Evolutionary conservation across 768 basidiomycete genomes (phyloP), one percentile per base, ranked within the genome.

Genomic region (Termitomyces sp.): DNA sequence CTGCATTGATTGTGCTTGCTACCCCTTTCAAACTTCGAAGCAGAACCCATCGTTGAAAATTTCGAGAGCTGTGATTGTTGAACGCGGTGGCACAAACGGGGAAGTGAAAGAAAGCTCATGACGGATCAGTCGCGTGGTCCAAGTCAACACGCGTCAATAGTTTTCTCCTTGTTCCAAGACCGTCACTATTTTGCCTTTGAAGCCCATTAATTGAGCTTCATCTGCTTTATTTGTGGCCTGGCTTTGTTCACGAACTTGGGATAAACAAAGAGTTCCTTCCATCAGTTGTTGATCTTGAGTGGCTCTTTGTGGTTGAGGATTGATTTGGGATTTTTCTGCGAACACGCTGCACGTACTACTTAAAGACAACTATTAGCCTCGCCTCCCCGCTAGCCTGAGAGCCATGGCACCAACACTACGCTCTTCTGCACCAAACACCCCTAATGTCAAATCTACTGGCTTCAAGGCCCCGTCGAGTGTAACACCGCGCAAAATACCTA

Each of bases 401-500:
- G 38, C 37, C 32, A 69, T 70, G 69, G 63, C 67, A 42, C 67
- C 67, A 47, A 60, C 56, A 10, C 66, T 68, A 56, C 70, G 64
- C 47, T 68, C 65, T 38, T 63, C 65, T 40, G 60, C 65, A 10
- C 60, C 63, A 14, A 66, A 60, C 25, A 68, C 69, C 9, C 69
- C 67, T 31, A 57, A 54, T 3, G 31, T 57, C 15, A 63, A 66
- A 55, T 20, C 62, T 17, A 37, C 56, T 38, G 47, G 36, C 4
- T 32, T 12, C 11, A 50, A 56, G 51, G 50, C 57, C 34, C 38
- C 49, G 3, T 56, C 66, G 8, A 69, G 69, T 42, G 72, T 73
- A 17, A 74, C 81, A 11, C 75, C 83, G 5, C 83, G 84, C 47
- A 86, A 85, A 56, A 67, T 69, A 2, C 86, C 81, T 40, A 78